A percentile compares a stretch with the other conserved stretches of the same genome.
These are phyloP conservation scores for Ormosia emarginata DNA, from an alignment of 306 rosid species.

Conservation along the genomic window DNA sequence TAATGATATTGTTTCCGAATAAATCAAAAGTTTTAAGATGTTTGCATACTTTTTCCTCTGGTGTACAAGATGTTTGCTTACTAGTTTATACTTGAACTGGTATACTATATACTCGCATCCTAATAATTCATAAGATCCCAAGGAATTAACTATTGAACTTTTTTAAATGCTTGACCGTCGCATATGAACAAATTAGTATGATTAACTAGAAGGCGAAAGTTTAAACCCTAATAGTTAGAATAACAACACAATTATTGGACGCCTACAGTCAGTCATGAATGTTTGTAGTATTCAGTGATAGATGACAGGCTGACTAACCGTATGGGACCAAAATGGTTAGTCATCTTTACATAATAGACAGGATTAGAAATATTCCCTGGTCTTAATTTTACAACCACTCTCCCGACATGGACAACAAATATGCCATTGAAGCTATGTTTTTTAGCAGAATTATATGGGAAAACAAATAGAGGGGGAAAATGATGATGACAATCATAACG, in stretches of 20 bases:
- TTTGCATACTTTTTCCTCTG: no score
- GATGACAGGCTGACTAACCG: constrained; percentile 38
- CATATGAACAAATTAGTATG: neutral
- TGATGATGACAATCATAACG: neutral
- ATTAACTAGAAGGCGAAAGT: neutral
- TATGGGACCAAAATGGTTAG: constrained; percentile 1
- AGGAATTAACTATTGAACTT: neutral
- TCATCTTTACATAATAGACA: neutral
- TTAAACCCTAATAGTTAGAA: neutral
- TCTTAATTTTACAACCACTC: constrained; percentile 30
- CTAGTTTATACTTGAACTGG: no score
- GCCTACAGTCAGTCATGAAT: neutral
- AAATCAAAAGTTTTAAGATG: no score
- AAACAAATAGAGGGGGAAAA: neutral
- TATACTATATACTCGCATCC: no score
- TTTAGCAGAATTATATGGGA: neutral
- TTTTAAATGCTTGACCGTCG: neutral
- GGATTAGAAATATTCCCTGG: neutral
- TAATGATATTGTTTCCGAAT: no score
- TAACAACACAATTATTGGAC: constrained; percentile 1
- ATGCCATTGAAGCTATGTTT: constrained; percentile 17
- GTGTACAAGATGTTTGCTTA: no score
- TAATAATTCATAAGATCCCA: neutral
- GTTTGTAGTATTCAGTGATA: neutral
- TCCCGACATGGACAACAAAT: constrained; percentile 29